These are phyloP conservation scores for Croton laevigatus DNA, from an alignment of 441 rosid genomes.

Conservation along the genomic window DNA sequence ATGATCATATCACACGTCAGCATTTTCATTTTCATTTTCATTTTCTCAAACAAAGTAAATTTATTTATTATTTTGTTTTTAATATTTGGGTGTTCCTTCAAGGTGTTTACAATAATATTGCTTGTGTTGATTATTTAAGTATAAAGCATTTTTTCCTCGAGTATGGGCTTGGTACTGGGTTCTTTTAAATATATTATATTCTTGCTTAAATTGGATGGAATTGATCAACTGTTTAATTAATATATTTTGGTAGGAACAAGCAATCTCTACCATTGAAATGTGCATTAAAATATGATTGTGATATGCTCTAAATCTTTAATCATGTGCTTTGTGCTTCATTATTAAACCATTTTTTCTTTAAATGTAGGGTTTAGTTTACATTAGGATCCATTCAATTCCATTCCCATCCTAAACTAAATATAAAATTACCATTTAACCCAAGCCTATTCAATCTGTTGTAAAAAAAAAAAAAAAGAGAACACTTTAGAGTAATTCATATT, in stretches of 20 bases:
- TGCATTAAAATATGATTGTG: neutral
- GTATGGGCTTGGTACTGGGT: neutral
- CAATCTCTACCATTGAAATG: neutral
- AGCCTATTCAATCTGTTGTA: no score
- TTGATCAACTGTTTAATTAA: neutral
- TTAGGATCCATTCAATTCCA: neutral
- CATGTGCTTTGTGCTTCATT: neutral
- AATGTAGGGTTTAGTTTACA: neutral
- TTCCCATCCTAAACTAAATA: neutral
- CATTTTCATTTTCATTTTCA: no score
- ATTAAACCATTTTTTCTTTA: neutral
- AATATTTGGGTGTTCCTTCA: no score
- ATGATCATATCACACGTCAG: no score
- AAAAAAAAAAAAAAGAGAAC: no score
- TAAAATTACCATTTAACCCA: neutral
- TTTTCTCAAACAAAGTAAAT: no score
- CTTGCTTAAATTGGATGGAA: conserved; percentile 6
- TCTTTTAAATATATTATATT: neutral
- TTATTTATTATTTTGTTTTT: no score
- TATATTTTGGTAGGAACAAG: conserved; percentile 1
- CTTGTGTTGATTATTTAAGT: conserved; percentile 6
- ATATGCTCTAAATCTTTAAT: neutral
- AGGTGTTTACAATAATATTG: neutral
- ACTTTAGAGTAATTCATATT: no score
- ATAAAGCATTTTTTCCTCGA: neutral